Conservation (phyloP, 2,329 filamentous ascomycete species). For the Dactylellina leptospora region DNA sequence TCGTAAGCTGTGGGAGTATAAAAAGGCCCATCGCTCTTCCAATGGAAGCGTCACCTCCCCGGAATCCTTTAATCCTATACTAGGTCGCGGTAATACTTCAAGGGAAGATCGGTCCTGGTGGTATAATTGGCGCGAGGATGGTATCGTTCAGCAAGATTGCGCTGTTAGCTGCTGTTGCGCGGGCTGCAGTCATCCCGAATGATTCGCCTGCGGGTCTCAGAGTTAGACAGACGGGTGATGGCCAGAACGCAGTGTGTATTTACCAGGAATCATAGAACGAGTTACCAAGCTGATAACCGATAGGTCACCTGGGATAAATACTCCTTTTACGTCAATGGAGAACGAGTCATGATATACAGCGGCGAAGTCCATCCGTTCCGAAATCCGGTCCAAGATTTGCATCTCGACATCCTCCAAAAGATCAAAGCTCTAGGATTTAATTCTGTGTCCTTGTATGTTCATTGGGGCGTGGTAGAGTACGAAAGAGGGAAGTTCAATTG, state of each 20-base stretch:
- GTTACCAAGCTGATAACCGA: background rate
- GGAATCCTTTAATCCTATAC: background rate
- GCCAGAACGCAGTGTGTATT: constrained; percentile 30
- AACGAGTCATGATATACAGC: constrained; percentile 75
- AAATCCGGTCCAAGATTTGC: constrained; percentile 68
- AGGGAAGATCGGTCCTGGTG: constrained; percentile 10
- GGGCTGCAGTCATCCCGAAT: constrained; percentile 36
- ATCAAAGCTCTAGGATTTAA: constrained; percentile 83
- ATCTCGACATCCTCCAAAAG: constrained; percentile 81
- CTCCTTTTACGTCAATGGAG: constrained; percentile 74
- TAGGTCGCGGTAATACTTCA: constrained; percentile 16
- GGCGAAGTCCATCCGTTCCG: constrained; percentile 76
- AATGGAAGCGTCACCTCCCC: background rate
- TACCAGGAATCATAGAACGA: background rate
- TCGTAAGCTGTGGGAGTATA: constrained; percentile 8
- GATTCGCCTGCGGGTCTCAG: constrained; percentile 41
- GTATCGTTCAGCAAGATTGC: constrained; percentile 45
- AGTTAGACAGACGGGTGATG: constrained; percentile 24
- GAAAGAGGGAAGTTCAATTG: constrained; percentile 74
- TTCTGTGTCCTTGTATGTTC: constrained; percentile 78
- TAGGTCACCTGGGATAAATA: constrained; percentile 76
- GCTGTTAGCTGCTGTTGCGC: constrained; percentile 29
- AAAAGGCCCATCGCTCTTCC: constrained; percentile 10
- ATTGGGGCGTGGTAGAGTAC: constrained; percentile 81
- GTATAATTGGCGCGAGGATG: constrained; percentile 22